Conservation (phyloP, 2,329 filamentous ascomycete species). For the Fusarium camptoceras region DNA sequence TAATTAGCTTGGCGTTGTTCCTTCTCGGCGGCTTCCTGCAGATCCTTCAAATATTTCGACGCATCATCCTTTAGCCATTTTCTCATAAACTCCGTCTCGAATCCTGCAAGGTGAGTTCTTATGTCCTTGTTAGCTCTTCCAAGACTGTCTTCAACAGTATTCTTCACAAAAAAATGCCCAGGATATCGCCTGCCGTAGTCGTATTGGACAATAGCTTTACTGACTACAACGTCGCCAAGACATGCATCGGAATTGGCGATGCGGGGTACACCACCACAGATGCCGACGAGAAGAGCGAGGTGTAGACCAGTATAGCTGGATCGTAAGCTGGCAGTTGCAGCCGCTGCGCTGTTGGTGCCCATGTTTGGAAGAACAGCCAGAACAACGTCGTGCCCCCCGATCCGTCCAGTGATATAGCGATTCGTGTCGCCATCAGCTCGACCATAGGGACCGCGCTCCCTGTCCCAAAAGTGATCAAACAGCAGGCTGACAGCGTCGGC, state of each 20-base stretch:
- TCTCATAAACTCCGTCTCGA: background rate
- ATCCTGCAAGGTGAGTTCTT: background rate
- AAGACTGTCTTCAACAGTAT: background rate
- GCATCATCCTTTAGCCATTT: background rate
- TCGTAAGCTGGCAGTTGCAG: background rate
- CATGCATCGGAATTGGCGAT: background rate
- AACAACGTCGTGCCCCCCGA: background rate
- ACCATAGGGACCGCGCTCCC: background rate
- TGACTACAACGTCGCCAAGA: constrained; percentile 5
- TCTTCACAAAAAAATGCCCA: background rate
- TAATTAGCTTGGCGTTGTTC: background rate
- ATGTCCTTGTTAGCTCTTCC: background rate
- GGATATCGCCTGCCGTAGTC: constrained; percentile 3
- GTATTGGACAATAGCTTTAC: constrained; percentile 3
- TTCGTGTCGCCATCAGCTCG: background rate
- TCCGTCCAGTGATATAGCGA: background rate
- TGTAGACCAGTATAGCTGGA: background rate
- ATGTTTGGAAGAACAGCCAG: rapidly evolving
- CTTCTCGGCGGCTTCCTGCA: background rate
- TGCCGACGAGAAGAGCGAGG: background rate
- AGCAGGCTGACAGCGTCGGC: background rate
- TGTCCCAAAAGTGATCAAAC: background rate
- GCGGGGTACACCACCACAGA: background rate
- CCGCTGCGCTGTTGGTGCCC: background rate
- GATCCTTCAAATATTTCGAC: background rate